Base-by-base conservation (phyloP, 768 basidiomycete genomes). In the Candolleomyces eurysporus region DNA sequence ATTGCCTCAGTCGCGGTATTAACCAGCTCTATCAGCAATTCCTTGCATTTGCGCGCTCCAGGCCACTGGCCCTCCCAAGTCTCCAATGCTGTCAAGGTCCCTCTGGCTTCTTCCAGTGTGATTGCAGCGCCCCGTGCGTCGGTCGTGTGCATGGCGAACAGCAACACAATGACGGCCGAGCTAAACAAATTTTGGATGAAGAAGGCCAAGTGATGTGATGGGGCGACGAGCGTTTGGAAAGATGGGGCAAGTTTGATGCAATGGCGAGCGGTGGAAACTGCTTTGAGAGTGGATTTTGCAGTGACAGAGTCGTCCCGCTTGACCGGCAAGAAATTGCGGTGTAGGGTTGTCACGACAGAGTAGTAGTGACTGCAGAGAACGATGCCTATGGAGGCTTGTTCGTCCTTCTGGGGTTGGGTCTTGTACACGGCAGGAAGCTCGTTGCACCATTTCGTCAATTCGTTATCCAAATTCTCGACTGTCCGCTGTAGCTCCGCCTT, bases 151-250 rank as follows among this genome's bases (percentile, higher is more conserved):
- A 94, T 94, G 39, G 92, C 89, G 70, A 88, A 93, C 7, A 95
- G 78, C 57, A 94, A 75, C 59, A 92, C 86, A 69, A 95, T 91
- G 61, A 92, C 91, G 2, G 91, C 90, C 42, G 90, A 94, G 68
- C 91, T 93, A 78, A 94, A 94, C 22, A 94, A 79, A 65, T 91
- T 91, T 66, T 95, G 93, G 46, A 94, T 91, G 80, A 90, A 93
- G 75, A 93, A 92, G 4, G 92, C 91, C 48, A 94, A 81, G 71
- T 93, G 91, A 66, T 93, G 92, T 14, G 93, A 94, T 13, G 90
- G 82, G 9, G 92, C 91, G 2, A 94, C 91, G 51, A 88, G 84
- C 67, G 90, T 86, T 70, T 85, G 90, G 79, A 94, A 90, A 3
- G 91, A 90, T 43, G 92, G 89, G 3, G 92, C 92, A 22, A 94